phyloP scores from a whole-genome alignment of 306 rosid species.

The Chamaecrista fasciculata region DNA sequence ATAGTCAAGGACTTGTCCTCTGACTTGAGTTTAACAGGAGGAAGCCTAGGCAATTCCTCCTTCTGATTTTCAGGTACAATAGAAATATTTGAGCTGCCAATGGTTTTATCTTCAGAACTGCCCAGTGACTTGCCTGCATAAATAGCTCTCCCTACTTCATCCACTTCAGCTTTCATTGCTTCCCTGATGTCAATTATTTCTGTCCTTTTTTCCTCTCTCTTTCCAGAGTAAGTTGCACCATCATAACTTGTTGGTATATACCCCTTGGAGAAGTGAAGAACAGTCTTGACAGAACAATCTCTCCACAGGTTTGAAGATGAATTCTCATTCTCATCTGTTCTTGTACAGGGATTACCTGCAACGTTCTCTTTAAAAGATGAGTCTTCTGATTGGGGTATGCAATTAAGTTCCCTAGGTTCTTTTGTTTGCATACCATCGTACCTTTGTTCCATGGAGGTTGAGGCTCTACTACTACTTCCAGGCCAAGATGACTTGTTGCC shows the following conservation, averaged over 20 bases:
- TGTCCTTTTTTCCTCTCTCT: conserved; percentile 62
- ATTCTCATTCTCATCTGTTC: conserved; percentile 51
- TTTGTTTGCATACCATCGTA: conserved; percentile 41
- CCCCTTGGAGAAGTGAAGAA: conserved; percentile 71
- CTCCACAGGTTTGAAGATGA: conserved; percentile 70
- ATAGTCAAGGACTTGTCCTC: conserved; percentile 70
- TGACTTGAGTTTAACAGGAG: conserved; percentile 88
- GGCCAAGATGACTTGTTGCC: conserved; percentile 58
- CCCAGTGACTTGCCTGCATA: conserved; percentile 65
- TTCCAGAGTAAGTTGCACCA: conserved; percentile 44
- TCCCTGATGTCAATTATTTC: conserved; percentile 57
- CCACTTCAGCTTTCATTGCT: conserved; percentile 77
- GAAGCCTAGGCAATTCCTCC: conserved; percentile 88
- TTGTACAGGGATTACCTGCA: conserved; percentile 64
- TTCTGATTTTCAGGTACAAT: conserved; percentile 57
- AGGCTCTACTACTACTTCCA: conserved; percentile 60
- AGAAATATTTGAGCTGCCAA: conserved; percentile 57
- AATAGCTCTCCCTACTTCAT: conserved; percentile 82
- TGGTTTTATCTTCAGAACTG: conserved; percentile 54
- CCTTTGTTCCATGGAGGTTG: conserved; percentile 43
- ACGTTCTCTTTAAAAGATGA: conserved; percentile 53
- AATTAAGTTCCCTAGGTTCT: conserved; percentile 56
- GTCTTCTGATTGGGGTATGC: conserved; percentile 45
- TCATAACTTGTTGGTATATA: conserved; percentile 54
- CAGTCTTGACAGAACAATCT: conserved; percentile 78